Percentiles rank a stretch among this genome's conserved stretches.
Conservation (phyloP, 495 filamentous ascomycete genomes). For the Neurospora sp. region DNA sequence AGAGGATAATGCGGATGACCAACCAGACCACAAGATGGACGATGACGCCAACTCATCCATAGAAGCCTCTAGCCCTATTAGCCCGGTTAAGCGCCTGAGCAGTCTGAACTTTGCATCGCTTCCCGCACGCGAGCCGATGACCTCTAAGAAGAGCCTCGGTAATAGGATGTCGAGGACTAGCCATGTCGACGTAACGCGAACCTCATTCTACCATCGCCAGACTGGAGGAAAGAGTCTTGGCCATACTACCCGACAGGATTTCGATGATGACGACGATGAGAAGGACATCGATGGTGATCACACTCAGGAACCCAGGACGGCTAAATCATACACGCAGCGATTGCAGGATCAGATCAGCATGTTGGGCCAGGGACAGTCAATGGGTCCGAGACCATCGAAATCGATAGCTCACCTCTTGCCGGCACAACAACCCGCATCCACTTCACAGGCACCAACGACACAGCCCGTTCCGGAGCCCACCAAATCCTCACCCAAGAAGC, state of each 20-base stretch:
- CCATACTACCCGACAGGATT: slow-evolving; percentile 25
- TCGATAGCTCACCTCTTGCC: slow-evolving; percentile 47
- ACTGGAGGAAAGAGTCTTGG: slow-evolving; percentile 53
- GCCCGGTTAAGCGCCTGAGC: slow-evolving; percentile 67
- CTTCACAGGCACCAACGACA: slow-evolving; percentile 12
- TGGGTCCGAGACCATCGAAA: slow-evolving; percentile 53
- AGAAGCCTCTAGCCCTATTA: slow-evolving; percentile 38
- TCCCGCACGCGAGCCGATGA: slow-evolving; percentile 80
- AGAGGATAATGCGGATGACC: slow-evolving; percentile 17
- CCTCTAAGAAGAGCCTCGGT: slow-evolving; percentile 65
- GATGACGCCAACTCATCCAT: slow-evolving; percentile 41
- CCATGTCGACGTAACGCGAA: slow-evolving; percentile 60
- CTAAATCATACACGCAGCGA: slow-evolving; percentile 79
- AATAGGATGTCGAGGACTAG: slow-evolving; percentile 61
- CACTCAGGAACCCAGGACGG: slow-evolving; percentile 26
- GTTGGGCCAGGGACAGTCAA: slow-evolving; percentile 69
- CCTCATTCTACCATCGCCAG: slow-evolving; percentile 53
- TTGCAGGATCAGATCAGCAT: slow-evolving; percentile 90
- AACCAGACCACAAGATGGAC: slow-evolving; percentile 35
- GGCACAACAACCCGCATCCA: slow-evolving; percentile 16
- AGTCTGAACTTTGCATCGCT: slow-evolving; percentile 88
- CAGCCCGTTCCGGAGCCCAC: slow-evolving; percentile 43
- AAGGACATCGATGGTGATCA: slow-evolving; percentile 50
- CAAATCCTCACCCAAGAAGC: slow-evolving; percentile 24
- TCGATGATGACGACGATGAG: slow-evolving; percentile 36